A percentile compares a stretch with the other conserved stretches of the same genome.
phyloP scores from a whole-genome alignment of 2,329 filamentous ascomycete genomes.

The Epichloe sibirici region DNA sequence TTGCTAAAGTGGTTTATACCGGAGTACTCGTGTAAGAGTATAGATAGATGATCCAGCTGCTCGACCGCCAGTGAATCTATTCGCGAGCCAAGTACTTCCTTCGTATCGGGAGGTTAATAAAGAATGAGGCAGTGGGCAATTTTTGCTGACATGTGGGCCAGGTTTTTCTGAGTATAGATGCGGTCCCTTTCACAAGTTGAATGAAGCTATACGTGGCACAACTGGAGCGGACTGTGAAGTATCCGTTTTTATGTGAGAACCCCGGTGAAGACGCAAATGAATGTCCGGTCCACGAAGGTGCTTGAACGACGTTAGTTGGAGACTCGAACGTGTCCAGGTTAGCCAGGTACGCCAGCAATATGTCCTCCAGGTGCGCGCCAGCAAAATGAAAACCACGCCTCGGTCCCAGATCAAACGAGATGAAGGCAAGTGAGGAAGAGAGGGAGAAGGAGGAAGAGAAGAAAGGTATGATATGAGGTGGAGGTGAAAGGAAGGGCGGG shows the following conservation, averaged over 20 bases:
- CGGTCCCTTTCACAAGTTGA: background rate
- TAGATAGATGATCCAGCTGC: background rate
- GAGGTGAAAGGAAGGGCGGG: slow-evolving; percentile 3
- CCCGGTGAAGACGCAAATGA: background rate
- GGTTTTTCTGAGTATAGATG: background rate
- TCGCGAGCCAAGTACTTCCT: background rate
- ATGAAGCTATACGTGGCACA: slow-evolving; percentile 5
- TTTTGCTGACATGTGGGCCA: background rate
- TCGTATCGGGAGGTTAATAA: background rate
- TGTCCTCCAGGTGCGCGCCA: background rate
- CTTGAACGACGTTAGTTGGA: background rate
- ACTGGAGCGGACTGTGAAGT: background rate
- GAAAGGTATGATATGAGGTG: slow-evolving; percentile 5
- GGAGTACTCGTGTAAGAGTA: background rate
- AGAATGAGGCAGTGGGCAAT: background rate
- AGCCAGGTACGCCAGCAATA: background rate
- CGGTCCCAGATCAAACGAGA: background rate
- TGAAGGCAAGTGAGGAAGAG: background rate
- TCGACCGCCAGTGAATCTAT: background rate
- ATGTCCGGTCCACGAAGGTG: background rate
- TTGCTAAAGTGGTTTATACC: background rate
- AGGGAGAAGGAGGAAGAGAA: slow-evolving; percentile 1
- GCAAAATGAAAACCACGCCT: background rate
- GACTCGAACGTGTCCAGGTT: background rate
- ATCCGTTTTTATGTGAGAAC: background rate